These are phyloP conservation scores for Colletotrichum plurivorum DNA, from an alignment of 2,329 filamentous ascomycete species.

Conservation along the genomic window DNA sequence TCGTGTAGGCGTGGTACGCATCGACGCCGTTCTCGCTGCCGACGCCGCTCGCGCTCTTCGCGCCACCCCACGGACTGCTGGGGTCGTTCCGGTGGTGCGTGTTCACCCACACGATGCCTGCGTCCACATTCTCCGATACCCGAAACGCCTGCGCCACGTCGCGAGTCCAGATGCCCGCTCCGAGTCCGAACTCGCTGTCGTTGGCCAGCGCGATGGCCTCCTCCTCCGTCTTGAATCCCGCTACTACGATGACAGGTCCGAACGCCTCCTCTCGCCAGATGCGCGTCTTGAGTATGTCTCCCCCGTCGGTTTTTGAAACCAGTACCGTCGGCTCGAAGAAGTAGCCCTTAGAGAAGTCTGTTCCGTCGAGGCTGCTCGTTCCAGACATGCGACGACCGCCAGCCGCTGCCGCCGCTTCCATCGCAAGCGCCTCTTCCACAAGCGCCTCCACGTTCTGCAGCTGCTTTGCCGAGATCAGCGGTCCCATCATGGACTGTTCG, in stretches of 20 bases:
- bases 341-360: slow-evolving; percentile 71
- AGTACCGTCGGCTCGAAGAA: slow-evolving; percentile 88
- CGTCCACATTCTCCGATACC: slow-evolving; percentile 78
- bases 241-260: slow-evolving; percentile 82
- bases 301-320: slow-evolving; percentile 58
- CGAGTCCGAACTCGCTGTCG: slow-evolving; percentile 81
- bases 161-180: slow-evolving; percentile 82
- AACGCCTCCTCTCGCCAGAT: slow-evolving; percentile 88
- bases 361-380: slow-evolving; percentile 63
- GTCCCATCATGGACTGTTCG: slow-evolving; percentile 73
- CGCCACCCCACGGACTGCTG: slow-evolving; percentile 78
- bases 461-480: slow-evolving; percentile 72
- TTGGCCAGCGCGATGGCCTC: slow-evolving; percentile 81
- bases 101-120: slow-evolving; percentile 72
- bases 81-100: slow-evolving; percentile 82
- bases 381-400: slow-evolving; percentile 66
- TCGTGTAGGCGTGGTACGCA: slow-evolving; percentile 72
- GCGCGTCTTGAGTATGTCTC: slow-evolving; percentile 77
- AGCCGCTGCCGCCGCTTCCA: slow-evolving; percentile 54
- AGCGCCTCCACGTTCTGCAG: slow-evolving; percentile 78
- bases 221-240: slow-evolving; percentile 81
- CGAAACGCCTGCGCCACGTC: slow-evolving; percentile 81
- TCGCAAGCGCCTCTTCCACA: slow-evolving; percentile 73
- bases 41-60: slow-evolving; percentile 73
- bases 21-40: slow-evolving; percentile 82